Percentiles rank a stretch among this genome's conserved stretches.
phyloP scores from a whole-genome alignment of 352 stramenopile species.

The Phytophthora capsici region DNA sequence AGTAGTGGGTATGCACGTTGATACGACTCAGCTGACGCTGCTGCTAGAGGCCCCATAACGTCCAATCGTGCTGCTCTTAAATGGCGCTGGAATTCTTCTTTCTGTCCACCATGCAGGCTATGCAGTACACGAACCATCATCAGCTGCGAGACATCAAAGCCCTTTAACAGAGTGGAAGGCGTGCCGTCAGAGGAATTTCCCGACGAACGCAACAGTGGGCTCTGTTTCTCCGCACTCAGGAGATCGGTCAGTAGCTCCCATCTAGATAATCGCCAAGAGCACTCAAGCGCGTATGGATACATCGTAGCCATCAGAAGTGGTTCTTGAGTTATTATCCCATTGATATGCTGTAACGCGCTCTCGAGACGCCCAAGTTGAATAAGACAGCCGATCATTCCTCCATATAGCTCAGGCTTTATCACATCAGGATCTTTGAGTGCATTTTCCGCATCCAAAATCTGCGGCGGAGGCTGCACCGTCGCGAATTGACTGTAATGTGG shows the following conservation, averaged over 20 bases:
- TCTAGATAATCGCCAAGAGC: conserved; percentile 84
- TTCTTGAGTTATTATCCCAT: conserved; percentile 84
- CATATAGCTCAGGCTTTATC: conserved; percentile 80
- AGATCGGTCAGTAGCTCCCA: conserved; percentile 84
- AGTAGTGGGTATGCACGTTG: conserved; percentile 78
- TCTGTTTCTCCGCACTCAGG: conserved; percentile 78
- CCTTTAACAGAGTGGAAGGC: conserved; percentile 49
- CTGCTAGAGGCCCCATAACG: conserved; percentile 74
- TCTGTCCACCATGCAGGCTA: conserved; percentile 68
- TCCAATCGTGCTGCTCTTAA: conserved; percentile 71
- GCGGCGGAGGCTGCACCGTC: conserved; percentile 23
- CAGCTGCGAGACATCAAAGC: conserved; percentile 75
- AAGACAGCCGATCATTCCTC: conserved; percentile 83
- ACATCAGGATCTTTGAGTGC: conserved; percentile 51
- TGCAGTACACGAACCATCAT: conserved; percentile 85
- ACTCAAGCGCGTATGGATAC: conserved; percentile 85
- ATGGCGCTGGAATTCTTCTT: conserved; percentile 61
- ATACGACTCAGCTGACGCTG: conserved; percentile 79
- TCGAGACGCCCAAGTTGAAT: conserved; percentile 86
- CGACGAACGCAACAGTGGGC: conserved; percentile 55
- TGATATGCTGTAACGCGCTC: conserved; percentile 87
- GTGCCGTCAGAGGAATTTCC: conserved; percentile 23
- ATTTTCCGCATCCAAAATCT: conserved; percentile 41
- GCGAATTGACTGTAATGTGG: conserved; percentile 26
- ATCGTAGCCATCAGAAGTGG: conserved; percentile 79